Evolutionary conservation across 2,329 filamentous ascomycete species (phyloP), one percentile per base, ranked within the genome.

Genomic region (Trichoderma hamatum): DNA sequence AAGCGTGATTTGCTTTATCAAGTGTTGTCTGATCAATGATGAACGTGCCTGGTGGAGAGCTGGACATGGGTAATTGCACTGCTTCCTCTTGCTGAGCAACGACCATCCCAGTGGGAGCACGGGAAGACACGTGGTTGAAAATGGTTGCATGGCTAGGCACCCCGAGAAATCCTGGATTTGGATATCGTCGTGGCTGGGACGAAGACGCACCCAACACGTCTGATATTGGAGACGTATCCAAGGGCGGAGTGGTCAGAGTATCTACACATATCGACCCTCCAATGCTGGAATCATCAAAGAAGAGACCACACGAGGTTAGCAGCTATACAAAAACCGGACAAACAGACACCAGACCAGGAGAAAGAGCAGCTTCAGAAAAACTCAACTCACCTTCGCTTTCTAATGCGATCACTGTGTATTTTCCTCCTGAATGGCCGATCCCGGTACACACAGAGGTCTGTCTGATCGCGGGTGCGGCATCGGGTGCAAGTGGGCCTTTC

Each of bases 61-160:
- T 59, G 32, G 65, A 34, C 13, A 43, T 52, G 11, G 65, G 43
- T 34, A 30, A 39, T 30, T 30, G 46, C 19, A 43, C n/a, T 28
- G 55, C 26, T 32, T 67, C 65, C n/a, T 54, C 55, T 0, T 67
- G 65, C 43, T 59, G 54, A 11, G 55, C 49, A 30, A 39, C 43
- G 16, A 34, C 43, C n/a, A 60, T 32, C 21, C 65, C 56, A 9
- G 65, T 60, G 28, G 43, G 54, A 30, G 54, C 65, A 59, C 56
- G 56, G 32, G 65, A 67, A 60, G 65, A 67, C 43, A 67, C 65
- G n/a, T 67, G 55, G 9, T 67, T 60, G 19, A 67, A 67, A 32
- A 67, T 67, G 32, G 30, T 60, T 28, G 65, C 56, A 30, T 67
- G 65, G 49, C 65, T 67, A 16, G 58, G 55, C 16, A 60, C 65